phyloP scores from a whole-genome alignment of 305 asterid genomes.

The Fraxinus greggii region DNA sequence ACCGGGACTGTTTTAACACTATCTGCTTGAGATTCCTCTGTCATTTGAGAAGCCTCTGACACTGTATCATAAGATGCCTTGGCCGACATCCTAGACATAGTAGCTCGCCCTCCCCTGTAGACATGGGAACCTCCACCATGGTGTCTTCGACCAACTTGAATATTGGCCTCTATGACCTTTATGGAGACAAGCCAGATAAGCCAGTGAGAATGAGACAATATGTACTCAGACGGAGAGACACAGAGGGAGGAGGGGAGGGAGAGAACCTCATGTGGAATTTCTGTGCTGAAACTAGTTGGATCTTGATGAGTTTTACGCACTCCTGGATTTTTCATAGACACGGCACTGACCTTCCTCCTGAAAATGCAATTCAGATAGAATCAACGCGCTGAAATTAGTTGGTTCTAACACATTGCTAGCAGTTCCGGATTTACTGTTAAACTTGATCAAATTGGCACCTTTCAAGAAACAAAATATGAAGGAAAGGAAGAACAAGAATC shows the following conservation, averaged over 20 bases:
- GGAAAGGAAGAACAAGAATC: slow-evolving; percentile 11
- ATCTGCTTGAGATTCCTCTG: slow-evolving; percentile 49
- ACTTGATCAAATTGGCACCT: background rate
- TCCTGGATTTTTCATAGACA: slow-evolving; percentile 48
- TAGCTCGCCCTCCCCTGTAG: slow-evolving; percentile 43
- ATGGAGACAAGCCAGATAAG: background rate
- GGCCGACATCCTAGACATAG: slow-evolving; percentile 37
- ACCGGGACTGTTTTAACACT: slow-evolving; percentile 56
- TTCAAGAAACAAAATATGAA: background rate
- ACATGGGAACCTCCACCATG: slow-evolving; percentile 28
- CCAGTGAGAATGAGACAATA: background rate
- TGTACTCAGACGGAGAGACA: background rate
- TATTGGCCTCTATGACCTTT: slow-evolving; percentile 48
- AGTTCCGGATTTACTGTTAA: background rate
- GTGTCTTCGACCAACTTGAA: slow-evolving; percentile 36
- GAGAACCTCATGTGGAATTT: slow-evolving; percentile 55
- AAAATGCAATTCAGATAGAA: slow-evolving; percentile 1
- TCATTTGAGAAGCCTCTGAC: slow-evolving; percentile 62
- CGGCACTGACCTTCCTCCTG: slow-evolving; percentile 55
- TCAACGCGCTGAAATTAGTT: background rate
- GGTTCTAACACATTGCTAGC: background rate
- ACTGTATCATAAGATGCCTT: slow-evolving; percentile 57
- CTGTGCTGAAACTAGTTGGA: slow-evolving; percentile 47
- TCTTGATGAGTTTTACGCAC: slow-evolving; percentile 51
- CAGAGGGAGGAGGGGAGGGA: slow-evolving; percentile 11